Percentiles rank a stretch among this genome's conserved stretches.
phyloP scores from a whole-genome alignment of 1,139 yeast species.

The Blastobotrys indianensis region DNA sequence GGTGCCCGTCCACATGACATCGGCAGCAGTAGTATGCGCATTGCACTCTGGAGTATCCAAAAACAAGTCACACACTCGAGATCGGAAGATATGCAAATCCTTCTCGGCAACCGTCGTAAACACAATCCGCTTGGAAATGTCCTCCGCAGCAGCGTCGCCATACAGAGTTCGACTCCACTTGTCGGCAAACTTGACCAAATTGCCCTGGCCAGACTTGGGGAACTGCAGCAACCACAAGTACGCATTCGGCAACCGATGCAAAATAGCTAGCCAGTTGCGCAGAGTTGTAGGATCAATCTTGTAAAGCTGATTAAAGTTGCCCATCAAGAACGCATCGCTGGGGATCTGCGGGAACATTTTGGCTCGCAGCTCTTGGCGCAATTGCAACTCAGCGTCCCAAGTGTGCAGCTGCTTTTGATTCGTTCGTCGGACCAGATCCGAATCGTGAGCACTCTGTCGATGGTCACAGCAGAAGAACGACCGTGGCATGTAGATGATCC shows the following conservation, averaged over 20 bases:
- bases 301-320: constrained; percentile 34
- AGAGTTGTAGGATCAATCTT: constrained; percentile 34
- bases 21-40: constrained; percentile 37
- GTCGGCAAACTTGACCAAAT: constrained; percentile 25
- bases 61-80: constrained; percentile 32
- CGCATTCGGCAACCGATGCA: constrained; percentile 27
- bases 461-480: constrained; percentile 35
- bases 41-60: constrained; percentile 36
- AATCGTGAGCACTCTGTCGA: constrained; percentile 31
- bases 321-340: constrained; percentile 28
- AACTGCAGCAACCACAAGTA: constrained; percentile 34
- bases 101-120: constrained; percentile 35
- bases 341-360: constrained; percentile 29
- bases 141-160: constrained; percentile 15
- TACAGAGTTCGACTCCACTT: constrained; percentile 23
- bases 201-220: constrained; percentile 30
- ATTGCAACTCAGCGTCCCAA: constrained; percentile 26
- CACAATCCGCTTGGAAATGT: constrained; percentile 25
- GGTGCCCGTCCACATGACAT: constrained; percentile 34
- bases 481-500: constrained; percentile 31
- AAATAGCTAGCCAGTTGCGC: constrained; percentile 29
- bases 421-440: constrained; percentile 7
- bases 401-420: constrained; percentile 13
- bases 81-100: constrained; percentile 29
- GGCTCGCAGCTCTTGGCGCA: constrained; percentile 24